A percentile compares a stretch with the other conserved stretches of the same genome.
phyloP scores from a whole-genome alignment of 306 rosid genomes.

The Acacia melanoxylon region DNA sequence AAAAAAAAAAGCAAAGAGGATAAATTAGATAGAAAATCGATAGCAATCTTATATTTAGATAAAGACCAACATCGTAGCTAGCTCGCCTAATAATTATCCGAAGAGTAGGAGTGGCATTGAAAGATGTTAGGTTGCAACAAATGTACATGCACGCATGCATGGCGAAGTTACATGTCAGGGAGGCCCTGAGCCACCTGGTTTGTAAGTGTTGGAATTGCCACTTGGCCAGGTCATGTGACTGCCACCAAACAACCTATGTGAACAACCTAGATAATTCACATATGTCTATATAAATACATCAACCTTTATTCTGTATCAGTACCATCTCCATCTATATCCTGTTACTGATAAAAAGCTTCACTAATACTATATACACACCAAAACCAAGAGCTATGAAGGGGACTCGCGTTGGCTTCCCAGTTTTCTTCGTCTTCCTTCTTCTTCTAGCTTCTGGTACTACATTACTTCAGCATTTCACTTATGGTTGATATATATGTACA shows the following conservation, averaged over 20 bases:
- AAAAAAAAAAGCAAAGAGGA: too few species aligned
- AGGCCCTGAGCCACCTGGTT: neutral
- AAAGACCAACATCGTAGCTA: too few species aligned
- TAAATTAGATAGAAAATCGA: too few species aligned
- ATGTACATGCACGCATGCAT: neutral
- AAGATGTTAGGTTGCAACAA: too few species aligned
- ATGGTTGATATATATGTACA: neutral
- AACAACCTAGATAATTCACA: neutral
- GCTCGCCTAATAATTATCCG: too few species aligned
- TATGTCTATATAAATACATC: slow-evolving; percentile 31
- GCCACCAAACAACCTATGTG: neutral
- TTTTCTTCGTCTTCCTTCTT: slow-evolving; percentile 37
- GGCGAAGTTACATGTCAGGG: neutral
- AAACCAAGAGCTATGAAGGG: slow-evolving; percentile 26
- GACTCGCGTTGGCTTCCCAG: slow-evolving; percentile 41
- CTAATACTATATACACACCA: neutral
- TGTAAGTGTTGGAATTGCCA: neutral
- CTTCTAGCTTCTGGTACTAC: slow-evolving; percentile 46
- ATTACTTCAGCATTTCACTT: neutral
- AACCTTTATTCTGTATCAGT: neutral
- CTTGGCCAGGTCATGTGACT: neutral
- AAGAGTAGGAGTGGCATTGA: too few species aligned
- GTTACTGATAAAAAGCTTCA: too few species aligned
- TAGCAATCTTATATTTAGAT: too few species aligned
- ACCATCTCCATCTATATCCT: neutral